A percentile compares a stretch with the other conserved stretches of the same genome.
Evolutionary conservation across 2,329 filamentous ascomycete genomes (phyloP).

Genomic region (Bimuria novae-zelandiae): DNA sequence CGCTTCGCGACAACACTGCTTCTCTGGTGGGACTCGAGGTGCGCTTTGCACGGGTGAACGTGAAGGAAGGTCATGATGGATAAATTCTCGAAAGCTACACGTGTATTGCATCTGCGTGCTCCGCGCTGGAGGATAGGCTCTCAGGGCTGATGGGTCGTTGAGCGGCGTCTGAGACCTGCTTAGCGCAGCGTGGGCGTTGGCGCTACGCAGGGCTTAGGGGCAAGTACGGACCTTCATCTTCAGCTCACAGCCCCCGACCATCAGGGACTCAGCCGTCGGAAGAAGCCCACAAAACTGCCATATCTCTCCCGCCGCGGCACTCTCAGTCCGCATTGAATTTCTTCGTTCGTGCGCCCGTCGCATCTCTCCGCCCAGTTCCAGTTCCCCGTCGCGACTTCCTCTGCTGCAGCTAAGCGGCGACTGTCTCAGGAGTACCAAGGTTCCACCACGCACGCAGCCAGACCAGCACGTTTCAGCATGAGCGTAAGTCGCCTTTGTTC

Average conservation of each 20-base stretch:
- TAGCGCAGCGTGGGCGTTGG: conserved; percentile 12
- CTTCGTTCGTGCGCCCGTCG: not conserved
- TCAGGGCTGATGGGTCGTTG: too few relatives aligned
- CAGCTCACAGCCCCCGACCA: conserved; percentile 20
- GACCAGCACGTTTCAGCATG: conserved; percentile 46
- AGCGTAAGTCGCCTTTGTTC: conserved; percentile 39
- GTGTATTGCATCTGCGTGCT: too few relatives aligned
- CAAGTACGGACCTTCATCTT: conserved; percentile 9
- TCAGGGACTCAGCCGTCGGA: not conserved
- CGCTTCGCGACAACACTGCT: not conserved
- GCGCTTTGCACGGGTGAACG: not conserved
- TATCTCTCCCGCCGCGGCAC: conserved; percentile 6
- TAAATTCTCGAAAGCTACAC: too few relatives aligned
- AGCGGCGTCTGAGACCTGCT: too few relatives aligned
- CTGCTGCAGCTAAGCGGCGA: conserved; percentile 19
- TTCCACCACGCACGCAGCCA: conserved; percentile 22
- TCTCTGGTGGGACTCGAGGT: not conserved
- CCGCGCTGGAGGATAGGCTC: too few relatives aligned
- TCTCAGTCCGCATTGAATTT: conserved; percentile 12
- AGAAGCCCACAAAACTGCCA: conserved; percentile 2
- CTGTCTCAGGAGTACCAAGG: conserved; percentile 43
- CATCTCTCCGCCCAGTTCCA: not conserved
- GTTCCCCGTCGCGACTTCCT: conserved; percentile 13
- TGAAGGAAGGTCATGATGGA: not conserved
- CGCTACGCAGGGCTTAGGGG: conserved; percentile 10